Base-by-base conservation (phyloP, 495 filamentous ascomycete species). In the Podospora pseudocomata region DNA sequence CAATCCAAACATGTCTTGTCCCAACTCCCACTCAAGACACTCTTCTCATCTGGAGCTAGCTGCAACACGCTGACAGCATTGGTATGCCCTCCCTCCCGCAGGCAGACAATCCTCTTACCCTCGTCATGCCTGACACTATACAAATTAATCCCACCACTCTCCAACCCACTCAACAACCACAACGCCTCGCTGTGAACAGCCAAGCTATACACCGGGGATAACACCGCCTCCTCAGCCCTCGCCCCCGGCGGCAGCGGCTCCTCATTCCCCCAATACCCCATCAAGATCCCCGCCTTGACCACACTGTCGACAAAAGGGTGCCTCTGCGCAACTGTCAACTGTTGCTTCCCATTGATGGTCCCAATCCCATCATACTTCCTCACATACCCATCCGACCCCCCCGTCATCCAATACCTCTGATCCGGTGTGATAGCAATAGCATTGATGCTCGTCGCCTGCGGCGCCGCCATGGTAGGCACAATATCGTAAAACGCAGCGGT, bases 261-360 rank as follows among this genome's bases (percentile, higher is more conserved):
- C 68, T 86, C 86, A 70, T 97, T 98, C 75, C 96, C 96, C 95
- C 96, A 99, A 76, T 98, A 99, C 73, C 90, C 95, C 86, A 97
- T 87, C 64, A 97, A 79, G 18, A 96, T 88, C 1, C 94, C 95
- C 15, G 93, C 93, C 77, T 97, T 98, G 54, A 92, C 90, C 18
- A 99, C 95, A 70, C 91, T 96, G 74, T 99, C 95, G 44, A 99
- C 95, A 71, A 98, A 99, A 0, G 96, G 95, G 79, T 99, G 95
- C 62, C 91, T 82, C 80, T 99, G 95, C 55, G 95, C 95, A 7
- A 99, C 95, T 0, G 95, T 99, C 71, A 99, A 81, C 77, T 93
- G 90, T 39, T 92, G 87, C 77, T 97, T 97, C 70, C 92, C 93
- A 77, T 99, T 99, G 68, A 93, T 93, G 9, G 95, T 97, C 18